Evolutionary conservation across 345 rosid genomes (phyloP), one percentile per base, ranked within the genome.

Genomic region (Abelmoschus esculentus): DNA sequence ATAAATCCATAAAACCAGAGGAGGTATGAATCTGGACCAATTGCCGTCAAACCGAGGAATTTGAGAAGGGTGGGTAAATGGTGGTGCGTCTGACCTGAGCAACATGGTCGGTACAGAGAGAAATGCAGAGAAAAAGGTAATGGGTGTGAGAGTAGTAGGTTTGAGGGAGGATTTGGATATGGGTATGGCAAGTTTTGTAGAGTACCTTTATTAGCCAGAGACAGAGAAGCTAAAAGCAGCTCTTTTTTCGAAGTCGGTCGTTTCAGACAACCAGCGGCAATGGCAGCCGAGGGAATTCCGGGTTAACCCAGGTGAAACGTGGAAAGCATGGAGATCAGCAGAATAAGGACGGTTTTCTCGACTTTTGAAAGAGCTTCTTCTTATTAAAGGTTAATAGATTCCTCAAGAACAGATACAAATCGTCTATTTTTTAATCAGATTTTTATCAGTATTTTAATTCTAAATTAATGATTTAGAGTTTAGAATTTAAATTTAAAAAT

Each of bases 1-100:
- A 82, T 84, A 87, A 72, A 87, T 80, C 87, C 89, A 83, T 40
- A 87, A 26, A 9, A 80, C 72, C 15, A 85, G 26, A 63, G 83
- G 77, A 26, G 42, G 42, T 38, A 54, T 69, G 19, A 83, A 56
- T 49, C 84, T 75, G 8, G 84, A 76, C 77, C 74, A 76, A 9
- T 70, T 50, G 38, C 80, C 77, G 4, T 53, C 81, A 76, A 80
- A 73, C 36, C 78, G 76, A 49, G 34, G 81, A 62, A 75, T 71
- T 50, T 38, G 81, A 66, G 64, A 34, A 69, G 42, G 72, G 36
- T 62, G 17, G 14, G 53, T 4, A 10, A 70, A 34, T 61, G 72
- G 72, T 0, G 7, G 6, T 31, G 72, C 10, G 60, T 74, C 79
- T n/a, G 78, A 52, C 71, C 89, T 73, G 81, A 46, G 75, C 91